A percentile compares a stretch with the other conserved stretches of the same genome.
Evolutionary conservation across 2,329 filamentous ascomycete genomes (phyloP).

Genomic region (Microcyclosporella mali): DNA sequence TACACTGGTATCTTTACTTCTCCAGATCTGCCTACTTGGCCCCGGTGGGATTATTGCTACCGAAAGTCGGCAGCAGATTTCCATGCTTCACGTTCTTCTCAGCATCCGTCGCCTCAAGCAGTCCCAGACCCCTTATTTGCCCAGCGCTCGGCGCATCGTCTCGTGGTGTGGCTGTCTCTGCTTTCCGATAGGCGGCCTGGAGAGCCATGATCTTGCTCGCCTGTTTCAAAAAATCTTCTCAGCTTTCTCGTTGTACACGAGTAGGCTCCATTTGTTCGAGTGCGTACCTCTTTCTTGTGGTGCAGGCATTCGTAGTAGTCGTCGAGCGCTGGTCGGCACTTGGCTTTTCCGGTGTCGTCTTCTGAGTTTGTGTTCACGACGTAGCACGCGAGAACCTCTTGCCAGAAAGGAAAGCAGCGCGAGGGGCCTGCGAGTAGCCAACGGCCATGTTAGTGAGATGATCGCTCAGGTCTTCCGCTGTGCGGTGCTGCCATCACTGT

Average conservation of each 20-base stretch:
- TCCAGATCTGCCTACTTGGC: conserved; percentile 4
- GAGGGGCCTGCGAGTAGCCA: conserved; percentile 48
- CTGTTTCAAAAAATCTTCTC: conserved; percentile 41
- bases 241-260: not conserved
- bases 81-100: conserved; percentile 51
- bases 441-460: conserved; percentile 2
- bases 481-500: not conserved
- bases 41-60: conserved; percentile 20
- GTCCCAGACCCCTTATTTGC: conserved; percentile 78
- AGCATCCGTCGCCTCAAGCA: conserved; percentile 72
- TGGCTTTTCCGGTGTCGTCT: conserved; percentile 74
- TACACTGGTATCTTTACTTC: too few relatives aligned
- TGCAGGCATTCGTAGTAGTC: conserved; percentile 99
- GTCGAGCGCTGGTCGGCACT: conserved; percentile 78
- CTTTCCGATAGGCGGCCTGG: conserved; percentile 78
- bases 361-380: conserved; percentile 83
- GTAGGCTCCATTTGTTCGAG: not conserved
- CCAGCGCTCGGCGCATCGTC: conserved; percentile 76
- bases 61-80: conserved; percentile 36
- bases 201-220: conserved; percentile 70
- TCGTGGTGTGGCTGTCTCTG: conserved; percentile 65
- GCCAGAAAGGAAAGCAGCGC: conserved; percentile 99
- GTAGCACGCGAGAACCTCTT: conserved; percentile 97
- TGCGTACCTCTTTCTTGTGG: conserved; percentile 91
- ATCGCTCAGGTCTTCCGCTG: not conserved